Conservation (phyloP, 441 rosid genomes). For the Aquilaria agallochum region DNA sequence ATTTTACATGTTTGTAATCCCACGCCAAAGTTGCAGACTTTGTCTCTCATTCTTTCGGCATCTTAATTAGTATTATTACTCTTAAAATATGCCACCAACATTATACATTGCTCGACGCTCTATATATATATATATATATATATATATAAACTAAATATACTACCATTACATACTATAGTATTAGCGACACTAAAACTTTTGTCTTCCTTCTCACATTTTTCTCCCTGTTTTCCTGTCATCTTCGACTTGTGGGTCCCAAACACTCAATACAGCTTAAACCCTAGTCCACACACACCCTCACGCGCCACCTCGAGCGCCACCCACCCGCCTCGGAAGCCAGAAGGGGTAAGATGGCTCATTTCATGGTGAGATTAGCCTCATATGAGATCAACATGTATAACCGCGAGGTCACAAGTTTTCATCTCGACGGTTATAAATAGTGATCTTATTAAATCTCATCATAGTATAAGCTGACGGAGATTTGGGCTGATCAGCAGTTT, state of each 20-base stretch:
- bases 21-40: constrained; percentile 8
- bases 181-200: not conserved
- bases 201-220: not conserved
- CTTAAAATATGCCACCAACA: too few relatives aligned
- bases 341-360: too few relatives aligned
- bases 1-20: too few relatives aligned
- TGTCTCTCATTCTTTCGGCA: constrained; percentile 4
- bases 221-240: not conserved
- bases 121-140: too few relatives aligned
- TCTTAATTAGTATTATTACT: not conserved
- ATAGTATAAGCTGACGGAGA: too few relatives aligned
- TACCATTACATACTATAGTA: not conserved
- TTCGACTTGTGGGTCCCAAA: constrained; percentile 1
- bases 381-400: too few relatives aligned
- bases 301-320: constrained; percentile 8
- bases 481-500: too few relatives aligned
- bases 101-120: too few relatives aligned
- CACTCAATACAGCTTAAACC: not conserved
- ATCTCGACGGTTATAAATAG: too few relatives aligned
- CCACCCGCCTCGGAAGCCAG: not conserved
- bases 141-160: not conserved
- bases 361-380: too few relatives aligned
- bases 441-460: too few relatives aligned
- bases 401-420: too few relatives aligned
- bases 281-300: not conserved